A percentile compares a stretch with the other conserved stretches of the same genome.
Conservation (phyloP, 495 filamentous ascomycete species). For the Penicillium taxi region DNA sequence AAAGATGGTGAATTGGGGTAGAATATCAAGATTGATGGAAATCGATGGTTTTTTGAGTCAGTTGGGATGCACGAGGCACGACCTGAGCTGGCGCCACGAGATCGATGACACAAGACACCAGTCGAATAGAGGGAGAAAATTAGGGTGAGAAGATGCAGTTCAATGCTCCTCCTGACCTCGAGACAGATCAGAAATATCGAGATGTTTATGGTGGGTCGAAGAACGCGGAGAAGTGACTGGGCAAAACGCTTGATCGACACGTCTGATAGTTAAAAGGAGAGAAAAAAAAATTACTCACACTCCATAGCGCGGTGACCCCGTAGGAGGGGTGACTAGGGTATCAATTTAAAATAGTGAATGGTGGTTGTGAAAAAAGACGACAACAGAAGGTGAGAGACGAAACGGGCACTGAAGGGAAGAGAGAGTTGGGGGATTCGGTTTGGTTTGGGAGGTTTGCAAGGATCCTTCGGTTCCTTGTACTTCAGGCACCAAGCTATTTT, state of each 20-base stretch:
- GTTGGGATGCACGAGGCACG: conserved; percentile 34
- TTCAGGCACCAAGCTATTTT: conserved; percentile 20
- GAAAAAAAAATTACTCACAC: conserved; percentile 37
- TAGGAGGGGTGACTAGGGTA: conserved; percentile 23
- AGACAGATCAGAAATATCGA: conserved; percentile 17
- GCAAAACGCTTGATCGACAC: conserved; percentile 27
- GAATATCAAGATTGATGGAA: conserved; percentile 33
- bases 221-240: conserved; percentile 39
- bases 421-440: conserved; percentile 22
- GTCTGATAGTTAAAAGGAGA: conserved; percentile 11
- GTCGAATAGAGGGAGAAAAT: conserved; percentile 9
- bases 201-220: conserved; percentile 39
- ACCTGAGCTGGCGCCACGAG: conserved; percentile 21
- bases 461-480: conserved; percentile 21
- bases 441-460: conserved; percentile 25
- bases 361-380: conserved; percentile 19
- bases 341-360: conserved; percentile 24
- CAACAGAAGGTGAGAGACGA: conserved; percentile 4
- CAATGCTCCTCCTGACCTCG: conserved; percentile 7
- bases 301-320: conserved; percentile 48
- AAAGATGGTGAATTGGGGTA: conserved; percentile 20
- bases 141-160: conserved; percentile 9
- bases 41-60: conserved; percentile 37
- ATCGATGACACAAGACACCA: conserved; percentile 19
- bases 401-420: conserved; percentile 11